A percentile compares a stretch with the other conserved stretches of the same genome.
These are phyloP conservation scores for Theobroma grandiflorum DNA, from an alignment of 441 rosid species.

Conservation along the genomic window DNA sequence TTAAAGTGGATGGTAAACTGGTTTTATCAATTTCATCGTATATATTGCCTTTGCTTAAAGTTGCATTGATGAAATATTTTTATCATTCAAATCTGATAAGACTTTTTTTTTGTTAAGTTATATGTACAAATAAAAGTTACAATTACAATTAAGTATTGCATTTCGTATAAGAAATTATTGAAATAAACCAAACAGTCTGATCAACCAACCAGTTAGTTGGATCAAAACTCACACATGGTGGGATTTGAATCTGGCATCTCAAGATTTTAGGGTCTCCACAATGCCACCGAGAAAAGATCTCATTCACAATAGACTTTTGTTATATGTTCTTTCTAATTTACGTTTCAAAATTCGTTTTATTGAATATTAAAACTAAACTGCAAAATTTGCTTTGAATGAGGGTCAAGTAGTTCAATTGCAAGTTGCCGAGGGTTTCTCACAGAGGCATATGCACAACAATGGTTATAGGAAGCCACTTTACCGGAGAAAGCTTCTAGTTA, in stretches of 20 bases:
- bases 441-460: background rate
- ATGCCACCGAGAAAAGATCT: background rate
- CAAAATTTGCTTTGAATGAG: background rate
- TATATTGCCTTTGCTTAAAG: background rate
- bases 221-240: too few relatives aligned
- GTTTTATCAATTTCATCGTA: too few relatives aligned
- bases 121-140: background rate
- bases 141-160: too few relatives aligned
- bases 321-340: background rate
- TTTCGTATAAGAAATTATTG: background rate
- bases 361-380: too few relatives aligned
- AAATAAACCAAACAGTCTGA: too few relatives aligned
- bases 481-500: background rate
- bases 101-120: too few relatives aligned
- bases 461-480: background rate
- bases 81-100: background rate
- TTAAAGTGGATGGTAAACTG: background rate
- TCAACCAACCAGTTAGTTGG: background rate
- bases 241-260: background rate
- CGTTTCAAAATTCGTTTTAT: background rate
- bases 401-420: background rate
- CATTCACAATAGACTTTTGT: background rate
- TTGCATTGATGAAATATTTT: background rate
- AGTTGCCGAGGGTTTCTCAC: background rate
- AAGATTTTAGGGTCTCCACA: background rate